Conservation (phyloP, 2,329 filamentous ascomycete species). For the Rutstroemia sp. region DNA sequence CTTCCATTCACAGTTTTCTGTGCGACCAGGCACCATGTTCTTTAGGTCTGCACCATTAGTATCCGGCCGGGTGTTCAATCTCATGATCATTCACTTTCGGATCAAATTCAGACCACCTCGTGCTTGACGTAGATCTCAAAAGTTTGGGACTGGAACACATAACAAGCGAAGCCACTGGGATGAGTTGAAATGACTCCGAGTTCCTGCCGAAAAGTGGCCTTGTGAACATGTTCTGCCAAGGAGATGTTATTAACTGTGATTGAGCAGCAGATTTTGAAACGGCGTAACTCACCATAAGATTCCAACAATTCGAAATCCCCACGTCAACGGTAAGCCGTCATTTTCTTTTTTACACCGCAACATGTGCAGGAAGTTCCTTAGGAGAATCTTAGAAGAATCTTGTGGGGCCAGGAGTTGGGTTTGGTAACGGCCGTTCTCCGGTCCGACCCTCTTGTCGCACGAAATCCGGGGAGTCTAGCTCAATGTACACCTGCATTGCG, state of each 20-base stretch:
- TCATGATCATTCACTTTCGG: slow-evolving; percentile 5
- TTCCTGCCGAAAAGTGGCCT: slow-evolving; percentile 9
- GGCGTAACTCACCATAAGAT: too few species aligned
- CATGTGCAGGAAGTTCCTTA: slow-evolving; percentile 1
- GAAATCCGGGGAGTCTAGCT: not conserved
- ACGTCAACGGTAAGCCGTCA: too few species aligned
- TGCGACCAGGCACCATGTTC: not conserved
- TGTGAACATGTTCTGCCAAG: slow-evolving; percentile 5
- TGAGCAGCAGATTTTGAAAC: not conserved
- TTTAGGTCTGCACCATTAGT: not conserved
- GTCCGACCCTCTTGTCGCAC: slow-evolving; percentile 3
- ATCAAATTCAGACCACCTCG: slow-evolving; percentile 1
- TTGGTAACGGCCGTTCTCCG: slow-evolving; percentile 10
- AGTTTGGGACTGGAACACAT: slow-evolving; percentile 1
- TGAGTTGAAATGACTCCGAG: slow-evolving; percentile 2
- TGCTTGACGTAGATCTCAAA: not conserved
- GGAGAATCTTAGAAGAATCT: not conserved
- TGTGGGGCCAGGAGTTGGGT: not conserved
- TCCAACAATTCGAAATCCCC: too few species aligned
- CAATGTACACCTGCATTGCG: not conserved
- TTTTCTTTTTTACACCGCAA: not conserved
- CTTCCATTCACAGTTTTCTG: not conserved
- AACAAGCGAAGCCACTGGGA: slow-evolving; percentile 7
- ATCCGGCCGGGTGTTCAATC: slow-evolving; percentile 3
- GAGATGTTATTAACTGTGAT: not conserved